These are phyloP conservation scores for Hypoxylon sp. DNA, from an alignment of 2,329 filamentous ascomycete genomes.

Conservation along the genomic window DNA sequence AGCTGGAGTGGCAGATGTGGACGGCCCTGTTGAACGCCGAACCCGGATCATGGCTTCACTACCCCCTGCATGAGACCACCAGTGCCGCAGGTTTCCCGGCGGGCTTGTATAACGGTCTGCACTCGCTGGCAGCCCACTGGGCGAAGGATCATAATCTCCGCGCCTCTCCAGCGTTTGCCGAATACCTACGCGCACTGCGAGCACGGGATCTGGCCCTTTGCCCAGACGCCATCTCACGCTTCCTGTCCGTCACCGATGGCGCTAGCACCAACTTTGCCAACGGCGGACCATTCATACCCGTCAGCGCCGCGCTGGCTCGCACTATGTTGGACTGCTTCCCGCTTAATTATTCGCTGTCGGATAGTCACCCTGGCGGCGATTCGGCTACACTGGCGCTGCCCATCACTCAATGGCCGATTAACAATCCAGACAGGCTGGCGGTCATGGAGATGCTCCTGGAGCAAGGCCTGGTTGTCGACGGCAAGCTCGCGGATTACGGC, in stretches of 20 bases:
- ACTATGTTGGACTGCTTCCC: constrained; percentile 16
- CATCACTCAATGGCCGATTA: constrained; percentile 19
- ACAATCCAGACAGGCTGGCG: constrained; percentile 12
- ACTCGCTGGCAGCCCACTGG: constrained; percentile 15
- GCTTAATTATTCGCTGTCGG: constrained; percentile 5
- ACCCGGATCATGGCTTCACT: constrained; percentile 19
- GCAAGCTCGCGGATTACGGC: constrained; percentile 4
- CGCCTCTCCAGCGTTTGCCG: constrained; percentile 6
- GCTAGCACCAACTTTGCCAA: constrained; percentile 2
- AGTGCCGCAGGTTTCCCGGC: background rate
- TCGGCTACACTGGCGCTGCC: constrained; percentile 16
- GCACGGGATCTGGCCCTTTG: background rate
- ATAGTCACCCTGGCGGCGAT: constrained; percentile 7
- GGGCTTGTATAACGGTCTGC: constrained; percentile 18
- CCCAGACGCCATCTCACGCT: constrained; percentile 2
- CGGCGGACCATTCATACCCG: constrained; percentile 13
- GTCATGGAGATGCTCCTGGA: constrained; percentile 26
- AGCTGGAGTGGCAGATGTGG: constrained; percentile 21
- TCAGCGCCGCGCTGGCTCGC: constrained; percentile 7
- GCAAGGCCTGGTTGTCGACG: constrained; percentile 21
- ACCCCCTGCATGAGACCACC: constrained; percentile 13
- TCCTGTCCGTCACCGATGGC: constrained; percentile 18
- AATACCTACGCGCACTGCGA: constrained; percentile 7
- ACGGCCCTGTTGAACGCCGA: constrained; percentile 17
- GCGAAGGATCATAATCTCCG: constrained; percentile 12